A percentile compares a stretch with the other conserved stretches of the same genome.
These are phyloP conservation scores for Gracilaria vermiculophylla DNA, from an alignment of 23 red algal genomes.

Conservation along the genomic window DNA sequence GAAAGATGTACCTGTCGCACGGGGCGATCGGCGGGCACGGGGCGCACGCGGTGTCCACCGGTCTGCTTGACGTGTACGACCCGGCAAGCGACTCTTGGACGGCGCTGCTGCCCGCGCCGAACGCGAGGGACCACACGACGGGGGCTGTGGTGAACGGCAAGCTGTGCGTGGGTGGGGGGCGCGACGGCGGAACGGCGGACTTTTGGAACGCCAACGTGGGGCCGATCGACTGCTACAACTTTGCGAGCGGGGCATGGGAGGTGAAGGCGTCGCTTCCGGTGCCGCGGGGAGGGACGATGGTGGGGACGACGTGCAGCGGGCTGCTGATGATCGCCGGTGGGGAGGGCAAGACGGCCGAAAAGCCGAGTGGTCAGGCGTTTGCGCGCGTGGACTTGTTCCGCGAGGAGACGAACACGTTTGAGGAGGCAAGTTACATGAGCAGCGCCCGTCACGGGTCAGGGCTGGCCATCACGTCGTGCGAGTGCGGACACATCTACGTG, in stretches of 20 bases:
- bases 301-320: conserved; percentile 32
- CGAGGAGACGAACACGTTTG: conserved; percentile 14
- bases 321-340: conserved; percentile 67
- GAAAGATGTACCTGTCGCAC: conserved; percentile 46
- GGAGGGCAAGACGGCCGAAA: conserved; percentile 39
- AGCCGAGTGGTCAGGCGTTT: conserved; percentile 26
- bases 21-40: conserved; percentile 68
- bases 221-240: conserved; percentile 50
- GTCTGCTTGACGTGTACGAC: conserved; percentile 61
- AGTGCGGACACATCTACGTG: conserved; percentile 61
- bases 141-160: conserved; percentile 52
- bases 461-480: conserved; percentile 43
- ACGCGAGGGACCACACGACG: conserved; percentile 50
- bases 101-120: conserved; percentile 5
- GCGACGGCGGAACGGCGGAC: conserved; percentile 31
- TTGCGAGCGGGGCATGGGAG: conserved; percentile 49
- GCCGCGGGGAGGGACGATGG: conserved; percentile 41
- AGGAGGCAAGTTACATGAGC: conserved; percentile 35
- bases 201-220: conserved; percentile 65
- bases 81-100: conserved; percentile 26
- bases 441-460: conserved; percentile 48
- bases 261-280: conserved; percentile 20
- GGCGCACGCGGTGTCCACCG: conserved; percentile 30
- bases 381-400: conserved; percentile 43
- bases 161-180: conserved; percentile 56